Evolutionary conservation across 2,329 filamentous ascomycete genomes (phyloP), one percentile per base, ranked within the genome.

Genomic region (Davidsoniella eucalypti): DNA sequence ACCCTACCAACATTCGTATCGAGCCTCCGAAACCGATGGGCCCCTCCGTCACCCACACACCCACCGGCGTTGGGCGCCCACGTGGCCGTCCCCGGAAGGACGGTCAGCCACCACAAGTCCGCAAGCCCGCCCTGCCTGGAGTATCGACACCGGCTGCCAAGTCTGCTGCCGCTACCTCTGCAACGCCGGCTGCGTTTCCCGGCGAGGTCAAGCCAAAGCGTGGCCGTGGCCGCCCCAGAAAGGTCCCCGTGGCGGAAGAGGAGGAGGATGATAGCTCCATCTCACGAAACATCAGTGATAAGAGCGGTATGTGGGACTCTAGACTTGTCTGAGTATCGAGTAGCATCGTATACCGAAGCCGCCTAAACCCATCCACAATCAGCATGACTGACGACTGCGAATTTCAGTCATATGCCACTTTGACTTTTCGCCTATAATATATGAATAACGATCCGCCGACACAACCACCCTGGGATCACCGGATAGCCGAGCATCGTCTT

Each of bases 81-180:
- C 67, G 70, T n/a, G 69, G 69, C 25, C 67, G 69, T 8, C 70
- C 70, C 38, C 65, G 65, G 51, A 69, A 69, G 56, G 63, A 59
- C 53, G 61, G 58, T 53, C 38, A 39, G 36, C 50, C 50, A 12
- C 45, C 45, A 17, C 50, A 52, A 16, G 26, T 21, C 2, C 18
- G 40, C n/a, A 44, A 49, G 25, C 40, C 21, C 12, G 23, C 36
- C 16, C 7, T 33, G 21, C 41, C 37, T 18, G 33, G 25, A 17
- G 36, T 26, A n/a, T 47, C 37, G 10, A 41, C 43, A 26, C 8
- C 45, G 23, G 33, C 38, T 3, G 41, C 44, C 12, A 41, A 39
- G 16, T 37, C 40, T 23, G 52, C 45, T 23, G 40, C 33, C 14
- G 42, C 5, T 21, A 49, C 23, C 6, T 44, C 47, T 9, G 43